phyloP scores from a whole-genome alignment of 768 basidiomycete genomes.

The Tricholoma saponaceum region DNA sequence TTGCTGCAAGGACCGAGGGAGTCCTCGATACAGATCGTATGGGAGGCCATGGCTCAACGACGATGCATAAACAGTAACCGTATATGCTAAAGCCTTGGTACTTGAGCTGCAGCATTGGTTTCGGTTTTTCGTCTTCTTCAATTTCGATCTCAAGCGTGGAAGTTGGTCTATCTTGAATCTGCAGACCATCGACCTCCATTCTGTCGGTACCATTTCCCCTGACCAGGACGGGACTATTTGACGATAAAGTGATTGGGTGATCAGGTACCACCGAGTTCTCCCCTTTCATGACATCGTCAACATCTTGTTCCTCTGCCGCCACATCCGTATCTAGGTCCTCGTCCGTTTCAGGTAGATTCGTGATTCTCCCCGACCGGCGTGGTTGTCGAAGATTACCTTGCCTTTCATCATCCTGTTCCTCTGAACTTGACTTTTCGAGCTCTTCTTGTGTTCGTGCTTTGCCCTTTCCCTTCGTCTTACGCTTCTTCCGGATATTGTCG shows the following conservation, averaged over 20 bases:
- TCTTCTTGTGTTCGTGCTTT: conserved; percentile 18
- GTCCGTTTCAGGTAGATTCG: conserved; percentile 3
- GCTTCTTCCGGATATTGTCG: conserved; percentile 22
- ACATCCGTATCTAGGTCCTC: conserved; percentile 10
- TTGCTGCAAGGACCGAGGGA: conserved; percentile 13
- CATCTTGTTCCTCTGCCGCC: conserved; percentile 24
- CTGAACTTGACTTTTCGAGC: conserved; percentile 15
- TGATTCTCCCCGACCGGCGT: conserved; percentile 6
- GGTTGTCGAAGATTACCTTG: not conserved
- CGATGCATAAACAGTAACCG: conserved; percentile 73
- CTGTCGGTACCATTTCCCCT: not conserved
- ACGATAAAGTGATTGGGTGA: not conserved
- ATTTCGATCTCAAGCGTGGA: conserved; percentile 35
- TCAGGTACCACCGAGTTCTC: not conserved
- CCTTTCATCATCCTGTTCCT: conserved; percentile 5
- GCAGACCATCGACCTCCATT: conserved; percentile 6
- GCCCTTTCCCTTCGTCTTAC: conserved; percentile 36
- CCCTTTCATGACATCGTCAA: conserved; percentile 12
- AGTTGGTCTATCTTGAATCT: conserved; percentile 7
- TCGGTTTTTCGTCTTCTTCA: conserved; percentile 76
- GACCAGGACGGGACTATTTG: not conserved
- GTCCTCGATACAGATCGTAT: conserved; percentile 32
- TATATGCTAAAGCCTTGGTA: conserved; percentile 72
- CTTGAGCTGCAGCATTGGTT: conserved; percentile 58
- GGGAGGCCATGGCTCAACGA: conserved; percentile 78